Conservation (phyloP, 495 filamentous ascomycete genomes). For the Trichoderma virens region DNA sequence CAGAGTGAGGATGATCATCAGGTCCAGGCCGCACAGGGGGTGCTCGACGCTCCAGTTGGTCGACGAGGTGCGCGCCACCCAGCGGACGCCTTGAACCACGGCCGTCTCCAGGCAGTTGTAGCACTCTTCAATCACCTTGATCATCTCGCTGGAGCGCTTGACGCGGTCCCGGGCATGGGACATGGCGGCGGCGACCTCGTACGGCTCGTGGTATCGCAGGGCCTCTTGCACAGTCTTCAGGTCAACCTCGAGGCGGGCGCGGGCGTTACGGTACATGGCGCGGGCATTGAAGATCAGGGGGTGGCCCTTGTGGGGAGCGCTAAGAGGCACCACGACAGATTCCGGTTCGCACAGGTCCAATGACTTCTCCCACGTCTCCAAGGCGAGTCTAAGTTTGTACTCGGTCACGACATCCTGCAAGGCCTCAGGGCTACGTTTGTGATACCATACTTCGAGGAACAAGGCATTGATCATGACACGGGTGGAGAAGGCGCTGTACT, state of each 20-base stretch:
- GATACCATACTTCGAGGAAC: constrained; percentile 97
- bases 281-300: constrained; percentile 97
- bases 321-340: constrained; percentile 80
- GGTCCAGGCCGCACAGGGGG: constrained; percentile 89
- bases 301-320: constrained; percentile 94
- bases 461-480: constrained; percentile 98
- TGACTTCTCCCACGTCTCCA: constrained; percentile 97
- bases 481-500: constrained; percentile 95
- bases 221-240: constrained; percentile 94
- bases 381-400: constrained; percentile 90
- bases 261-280: constrained; percentile 93
- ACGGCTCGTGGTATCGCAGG: constrained; percentile 91
- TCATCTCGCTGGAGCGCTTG: constrained; percentile 93
- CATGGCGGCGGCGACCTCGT: constrained; percentile 95
- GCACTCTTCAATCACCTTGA: constrained; percentile 95
- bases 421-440: constrained; percentile 93
- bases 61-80: constrained; percentile 92
- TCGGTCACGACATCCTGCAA: constrained; percentile 95
- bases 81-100: constrained; percentile 88
- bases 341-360: constrained; percentile 91
- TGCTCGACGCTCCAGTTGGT: constrained; percentile 99
- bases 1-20: constrained; percentile 97
- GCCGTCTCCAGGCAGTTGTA: constrained; percentile 98
- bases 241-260: constrained; percentile 87
- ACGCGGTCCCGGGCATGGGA: constrained; percentile 85